These are phyloP conservation scores for Vigna hirtella DNA, from an alignment of 306 rosid genomes.

Conservation along the genomic window DNA sequence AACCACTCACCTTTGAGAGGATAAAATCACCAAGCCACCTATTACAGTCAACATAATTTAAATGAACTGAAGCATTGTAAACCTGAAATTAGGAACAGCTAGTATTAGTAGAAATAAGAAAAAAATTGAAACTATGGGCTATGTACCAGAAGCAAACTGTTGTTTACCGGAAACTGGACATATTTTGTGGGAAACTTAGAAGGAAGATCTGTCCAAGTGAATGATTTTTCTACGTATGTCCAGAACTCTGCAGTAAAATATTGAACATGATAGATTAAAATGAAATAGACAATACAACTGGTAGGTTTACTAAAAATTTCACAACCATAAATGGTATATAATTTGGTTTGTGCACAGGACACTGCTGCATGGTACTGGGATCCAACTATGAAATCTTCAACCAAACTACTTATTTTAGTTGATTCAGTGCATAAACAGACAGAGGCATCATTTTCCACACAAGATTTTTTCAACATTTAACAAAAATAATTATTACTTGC, in stretches of 20 bases:
- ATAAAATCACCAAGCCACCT: slow-evolving; percentile 98
- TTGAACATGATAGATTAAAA: slow-evolving; percentile 28
- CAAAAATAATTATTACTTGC: background rate
- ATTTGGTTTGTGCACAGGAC: background rate
- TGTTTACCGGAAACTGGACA: slow-evolving; percentile 94
- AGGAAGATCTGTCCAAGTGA: slow-evolving; percentile 96
- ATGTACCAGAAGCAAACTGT: slow-evolving; percentile 24
- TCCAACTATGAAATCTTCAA: slow-evolving; percentile 2
- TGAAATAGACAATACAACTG: slow-evolving; percentile 8
- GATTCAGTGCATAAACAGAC: background rate
- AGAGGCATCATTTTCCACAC: background rate
- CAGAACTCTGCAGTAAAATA: slow-evolving; percentile 80
- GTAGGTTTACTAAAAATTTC: background rate
- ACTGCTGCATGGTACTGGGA: background rate
- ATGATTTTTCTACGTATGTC: slow-evolving; percentile 93
- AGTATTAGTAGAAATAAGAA: slow-evolving; percentile 50
- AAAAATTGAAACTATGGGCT: slow-evolving; percentile 54
- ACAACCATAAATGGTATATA: slow-evolving; percentile 8
- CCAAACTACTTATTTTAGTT: slow-evolving; percentile 3
- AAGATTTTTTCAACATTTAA: background rate
- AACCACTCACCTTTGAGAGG: slow-evolving; percentile 84
- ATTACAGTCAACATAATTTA: slow-evolving; percentile 95
- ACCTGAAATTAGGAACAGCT: slow-evolving; percentile 64
- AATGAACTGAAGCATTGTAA: slow-evolving; percentile 81
- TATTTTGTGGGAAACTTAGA: slow-evolving; percentile 97